These are phyloP conservation scores for Anthostomella pinea DNA, from an alignment of 2,329 filamentous ascomycete genomes.

Conservation along the genomic window DNA sequence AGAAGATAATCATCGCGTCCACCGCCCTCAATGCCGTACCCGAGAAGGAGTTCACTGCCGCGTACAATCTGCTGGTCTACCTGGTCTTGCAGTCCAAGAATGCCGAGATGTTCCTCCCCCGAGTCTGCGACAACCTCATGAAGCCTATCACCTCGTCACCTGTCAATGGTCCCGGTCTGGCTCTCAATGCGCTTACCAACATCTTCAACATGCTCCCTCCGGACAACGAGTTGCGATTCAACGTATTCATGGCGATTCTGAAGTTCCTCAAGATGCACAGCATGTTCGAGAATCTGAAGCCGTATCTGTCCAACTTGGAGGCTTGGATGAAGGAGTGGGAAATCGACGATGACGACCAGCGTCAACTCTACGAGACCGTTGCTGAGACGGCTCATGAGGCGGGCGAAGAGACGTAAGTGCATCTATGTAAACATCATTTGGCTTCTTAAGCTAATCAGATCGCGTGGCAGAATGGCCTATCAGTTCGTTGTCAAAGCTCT, in stretches of 20 bases:
- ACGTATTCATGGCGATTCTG: constrained; percentile 86
- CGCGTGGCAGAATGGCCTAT: constrained; percentile 54
- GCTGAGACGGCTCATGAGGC: constrained; percentile 76
- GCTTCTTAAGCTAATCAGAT: no score
- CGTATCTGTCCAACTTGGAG: constrained; percentile 79
- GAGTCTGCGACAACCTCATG: constrained; percentile 84
- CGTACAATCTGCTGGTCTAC: constrained; percentile 96
- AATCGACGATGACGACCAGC: constrained; percentile 74
- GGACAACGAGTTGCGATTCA: constrained; percentile 76
- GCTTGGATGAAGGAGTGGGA: constrained; percentile 83
- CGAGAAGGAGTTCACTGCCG: constrained; percentile 94
- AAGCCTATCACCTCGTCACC: constrained; percentile 85
- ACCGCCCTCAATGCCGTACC: constrained; percentile 76
- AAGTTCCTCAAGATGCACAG: constrained; percentile 72
- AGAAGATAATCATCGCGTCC: constrained; percentile 83
- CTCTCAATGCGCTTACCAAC: constrained; percentile 86
- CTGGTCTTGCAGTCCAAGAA: constrained; percentile 84
- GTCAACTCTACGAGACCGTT: constrained; percentile 80
- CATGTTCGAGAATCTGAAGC: constrained; percentile 80
- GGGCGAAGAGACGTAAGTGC: constrained; percentile 73
- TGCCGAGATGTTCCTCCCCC: constrained; percentile 79
- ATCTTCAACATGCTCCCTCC: constrained; percentile 90
- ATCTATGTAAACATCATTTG: no score
- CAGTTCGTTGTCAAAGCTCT: constrained; percentile 64
- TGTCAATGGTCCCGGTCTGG: constrained; percentile 78